phyloP scores from a whole-genome alignment of 208 protist species.

The Hexamita inflata region DNA sequence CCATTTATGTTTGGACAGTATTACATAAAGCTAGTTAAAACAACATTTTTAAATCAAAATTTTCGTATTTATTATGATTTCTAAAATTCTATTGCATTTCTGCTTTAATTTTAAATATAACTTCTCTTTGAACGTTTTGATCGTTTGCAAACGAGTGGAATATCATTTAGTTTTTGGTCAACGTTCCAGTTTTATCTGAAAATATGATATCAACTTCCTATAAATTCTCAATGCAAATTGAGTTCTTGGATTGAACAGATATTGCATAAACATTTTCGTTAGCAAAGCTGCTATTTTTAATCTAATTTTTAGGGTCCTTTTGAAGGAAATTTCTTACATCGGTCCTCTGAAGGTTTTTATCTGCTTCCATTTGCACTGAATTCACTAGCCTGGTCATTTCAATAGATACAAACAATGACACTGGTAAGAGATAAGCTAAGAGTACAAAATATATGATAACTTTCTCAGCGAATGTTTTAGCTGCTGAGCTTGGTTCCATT shows the following conservation, averaged over 20 bases:
- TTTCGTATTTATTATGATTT: not conserved
- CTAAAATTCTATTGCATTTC: not conserved
- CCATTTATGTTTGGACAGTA: too few species aligned
- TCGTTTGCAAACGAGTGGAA: conserved; percentile 42
- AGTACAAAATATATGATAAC: not conserved
- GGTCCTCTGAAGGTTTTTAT: not conserved
- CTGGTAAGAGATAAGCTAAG: not conserved
- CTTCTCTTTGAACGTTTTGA: not conserved
- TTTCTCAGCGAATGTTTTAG: not conserved
- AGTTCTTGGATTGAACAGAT: not conserved
- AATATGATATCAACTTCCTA: conserved; percentile 86
- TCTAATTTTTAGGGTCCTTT: not conserved
- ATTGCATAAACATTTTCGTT: not conserved
- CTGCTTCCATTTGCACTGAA: not conserved
- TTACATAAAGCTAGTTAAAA: too few species aligned
- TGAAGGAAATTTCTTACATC: not conserved
- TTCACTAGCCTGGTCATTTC: not conserved
- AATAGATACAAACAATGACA: conserved; percentile 16
- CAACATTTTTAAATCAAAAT: too few species aligned
- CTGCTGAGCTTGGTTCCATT: too few species aligned
- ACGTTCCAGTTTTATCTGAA: conserved; percentile 89
- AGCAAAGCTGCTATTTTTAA: too few species aligned
- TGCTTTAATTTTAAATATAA: not conserved
- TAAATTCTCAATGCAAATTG: conserved; percentile 65
- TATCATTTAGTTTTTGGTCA: conserved; percentile 83